Evolutionary conservation across 1,139 yeast species (phyloP).

Genomic region (Wickerhamomyces sp.): DNA sequence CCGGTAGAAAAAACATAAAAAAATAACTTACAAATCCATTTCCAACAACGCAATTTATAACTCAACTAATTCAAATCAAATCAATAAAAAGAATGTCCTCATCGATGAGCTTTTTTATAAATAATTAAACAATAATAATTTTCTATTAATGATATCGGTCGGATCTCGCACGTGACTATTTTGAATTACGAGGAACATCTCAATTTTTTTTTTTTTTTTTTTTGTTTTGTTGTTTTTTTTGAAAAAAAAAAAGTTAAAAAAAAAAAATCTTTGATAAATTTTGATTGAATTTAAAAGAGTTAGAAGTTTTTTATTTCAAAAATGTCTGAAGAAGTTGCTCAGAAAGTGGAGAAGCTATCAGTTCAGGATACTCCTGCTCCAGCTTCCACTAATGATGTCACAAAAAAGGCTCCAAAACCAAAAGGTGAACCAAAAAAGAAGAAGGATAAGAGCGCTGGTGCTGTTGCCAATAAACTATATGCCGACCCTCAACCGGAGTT

Average conservation of each 20-base stretch:
- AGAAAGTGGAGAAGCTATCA: conserved; percentile 49
- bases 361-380: conserved; percentile 9
- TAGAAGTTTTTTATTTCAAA: not conserved
- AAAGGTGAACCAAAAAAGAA: conserved; percentile 20
- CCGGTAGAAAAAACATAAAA: not conserved
- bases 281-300: not conserved
- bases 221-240: not conserved
- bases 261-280: too few species aligned
- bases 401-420: conserved; percentile 15
- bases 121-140: too few species aligned
- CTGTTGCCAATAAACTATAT: conserved; percentile 35
- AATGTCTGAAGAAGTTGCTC: conserved; percentile 42
- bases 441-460: conserved; percentile 27
- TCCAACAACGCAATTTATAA: not conserved
- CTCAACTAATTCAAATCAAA: too few species aligned
- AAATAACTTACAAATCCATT: not conserved
- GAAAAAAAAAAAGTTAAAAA: not conserved
- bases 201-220: not conserved
- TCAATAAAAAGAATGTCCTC: too few species aligned
- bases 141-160: too few species aligned
- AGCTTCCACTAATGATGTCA: conserved; percentile 5
- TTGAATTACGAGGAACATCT: not conserved
- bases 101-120: too few species aligned
- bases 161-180: too few species aligned
- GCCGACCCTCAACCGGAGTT: conserved; percentile 79